Base-by-base conservation (phyloP, 2,329 filamentous ascomycete species). In the Aspergillus sergii region DNA sequence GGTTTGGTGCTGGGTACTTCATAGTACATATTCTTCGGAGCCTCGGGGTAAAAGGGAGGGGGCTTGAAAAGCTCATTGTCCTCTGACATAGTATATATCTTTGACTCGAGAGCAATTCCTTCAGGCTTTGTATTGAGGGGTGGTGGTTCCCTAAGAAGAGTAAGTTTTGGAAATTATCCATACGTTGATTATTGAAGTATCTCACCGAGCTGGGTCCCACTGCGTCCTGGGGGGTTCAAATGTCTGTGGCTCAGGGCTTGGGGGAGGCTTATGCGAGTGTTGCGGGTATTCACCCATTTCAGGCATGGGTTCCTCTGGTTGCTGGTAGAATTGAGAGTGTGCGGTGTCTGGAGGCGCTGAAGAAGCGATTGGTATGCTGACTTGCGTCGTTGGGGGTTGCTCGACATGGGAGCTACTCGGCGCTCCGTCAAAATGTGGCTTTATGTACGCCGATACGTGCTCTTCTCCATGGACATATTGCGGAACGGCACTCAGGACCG, bases 1-100 rank as follows among this genome's bases (percentile, higher is more conserved):
- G 87, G 87, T 61, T 87, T 77, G 39, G 73, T 76, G 45, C 69
- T 74, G 6, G 93, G 93, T 41, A 96, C 86, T 71, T 94, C 83
- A 75, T 95, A 97, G 85, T 90, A 95, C 92, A 97, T 94, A 73
- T 94, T 86, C 76, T 86, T 91, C 0, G 94, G 93, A 21, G 93
- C 92, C 72, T 92, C 91, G 3, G 94, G 92, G 72, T 96, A 95
- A 59, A 86, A 84, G 64, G 82, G 78, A 21, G 94, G 94, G 36
- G 94, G 87, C 59, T 92, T 85, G 78, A 96, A 98, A 11, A 91
- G 88, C 39, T 88, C 79, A 21, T 84, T 83, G 75, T 94, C 91
- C 61, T 86, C 86, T 61, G 91, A 96, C 89, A 97, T 97, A 61
- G 86, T 85, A 78, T 98, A 98, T 60, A 88, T 88, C 61, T 88